Conservation (phyloP, 257 asterid species). For the Scutellaria barbata region DNA sequence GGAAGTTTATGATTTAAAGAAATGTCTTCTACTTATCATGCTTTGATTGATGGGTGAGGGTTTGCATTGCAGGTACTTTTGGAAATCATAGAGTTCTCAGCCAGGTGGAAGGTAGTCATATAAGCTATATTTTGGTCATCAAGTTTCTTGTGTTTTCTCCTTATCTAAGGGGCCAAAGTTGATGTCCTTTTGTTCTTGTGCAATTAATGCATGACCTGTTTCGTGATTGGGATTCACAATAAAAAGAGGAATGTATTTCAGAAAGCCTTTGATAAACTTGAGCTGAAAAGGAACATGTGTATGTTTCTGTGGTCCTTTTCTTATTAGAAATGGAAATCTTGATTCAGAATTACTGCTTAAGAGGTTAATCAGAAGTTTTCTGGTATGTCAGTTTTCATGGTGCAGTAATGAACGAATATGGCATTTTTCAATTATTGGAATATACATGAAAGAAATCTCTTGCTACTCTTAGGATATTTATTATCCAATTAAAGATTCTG, state of each 20-base stretch:
- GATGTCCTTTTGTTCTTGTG: constrained; percentile 3
- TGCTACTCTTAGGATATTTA: constrained; percentile 4
- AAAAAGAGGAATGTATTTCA: constrained; percentile 12
- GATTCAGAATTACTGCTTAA: constrained; percentile 3
- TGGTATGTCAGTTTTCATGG: background rate
- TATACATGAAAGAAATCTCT: background rate
- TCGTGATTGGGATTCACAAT: constrained; percentile 15
- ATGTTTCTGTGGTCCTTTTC: constrained; percentile 17
- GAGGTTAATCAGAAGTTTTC: background rate
- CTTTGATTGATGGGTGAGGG: constrained; percentile 27
- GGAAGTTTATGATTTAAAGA: constrained; percentile 6
- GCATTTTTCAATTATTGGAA: background rate
- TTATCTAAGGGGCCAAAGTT: background rate
- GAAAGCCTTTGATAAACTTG: constrained; percentile 1
- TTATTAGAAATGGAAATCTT: constrained; percentile 20
- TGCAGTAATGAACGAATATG: background rate
- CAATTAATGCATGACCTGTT: constrained; percentile 15
- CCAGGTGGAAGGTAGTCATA: constrained; percentile 49
- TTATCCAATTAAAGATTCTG: background rate
- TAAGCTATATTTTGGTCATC: constrained; percentile 17
- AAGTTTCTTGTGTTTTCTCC: constrained; percentile 11
- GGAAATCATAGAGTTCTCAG: constrained; percentile 40
- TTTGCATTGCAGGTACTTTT: constrained; percentile 41
- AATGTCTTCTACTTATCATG: constrained; percentile 19
- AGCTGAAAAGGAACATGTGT: background rate